Evolutionary conservation across 2,329 filamentous ascomycete species (phyloP).

Genomic region (Diplocarpon rosae): DNA sequence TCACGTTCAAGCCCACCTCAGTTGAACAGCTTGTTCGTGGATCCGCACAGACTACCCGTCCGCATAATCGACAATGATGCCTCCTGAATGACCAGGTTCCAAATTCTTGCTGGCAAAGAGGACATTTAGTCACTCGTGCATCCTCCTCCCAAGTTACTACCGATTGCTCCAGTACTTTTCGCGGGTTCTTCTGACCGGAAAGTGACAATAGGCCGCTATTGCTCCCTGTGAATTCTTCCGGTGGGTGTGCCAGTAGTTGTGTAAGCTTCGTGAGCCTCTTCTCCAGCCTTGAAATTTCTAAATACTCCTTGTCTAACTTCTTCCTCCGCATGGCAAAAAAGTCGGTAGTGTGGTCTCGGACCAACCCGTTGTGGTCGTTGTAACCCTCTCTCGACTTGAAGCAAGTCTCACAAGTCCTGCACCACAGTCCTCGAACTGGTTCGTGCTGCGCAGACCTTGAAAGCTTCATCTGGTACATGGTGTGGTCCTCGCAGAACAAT

Average conservation of each 20-base stretch:
- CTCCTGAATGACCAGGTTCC: constrained; percentile 83
- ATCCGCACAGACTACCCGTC: constrained; percentile 86
- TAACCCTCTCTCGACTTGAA: constrained; percentile 95
- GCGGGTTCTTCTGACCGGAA: constrained; percentile 59
- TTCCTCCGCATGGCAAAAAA: constrained; percentile 65
- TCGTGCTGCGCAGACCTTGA: constrained; percentile 84
- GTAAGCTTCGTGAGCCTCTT: constrained; percentile 88
- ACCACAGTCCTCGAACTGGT: constrained; percentile 84
- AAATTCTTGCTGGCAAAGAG: constrained; percentile 94
- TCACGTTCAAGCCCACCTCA: constrained; percentile 71
- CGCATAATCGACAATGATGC: constrained; percentile 91
- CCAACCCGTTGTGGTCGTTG: constrained; percentile 70
- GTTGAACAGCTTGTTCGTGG: constrained; percentile 72
- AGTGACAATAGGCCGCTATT: constrained; percentile 42
- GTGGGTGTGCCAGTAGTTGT: constrained; percentile 65
- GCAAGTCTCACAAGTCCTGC: constrained; percentile 94
- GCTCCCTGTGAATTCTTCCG: constrained; percentile 49
- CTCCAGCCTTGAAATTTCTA: constrained; percentile 83
- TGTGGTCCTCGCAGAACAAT: constrained; percentile 93
- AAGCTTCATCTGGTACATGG: constrained; percentile 99
- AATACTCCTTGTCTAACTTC: constrained; percentile 70
- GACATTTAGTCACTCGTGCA: constrained; percentile 65
- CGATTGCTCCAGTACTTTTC: constrained; percentile 78
- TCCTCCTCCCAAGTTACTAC: constrained; percentile 96
- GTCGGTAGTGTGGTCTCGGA: constrained; percentile 58